Evolutionary conservation across 148 eudicot species (phyloP).

Genomic region (Euryodendron excelsum): DNA sequence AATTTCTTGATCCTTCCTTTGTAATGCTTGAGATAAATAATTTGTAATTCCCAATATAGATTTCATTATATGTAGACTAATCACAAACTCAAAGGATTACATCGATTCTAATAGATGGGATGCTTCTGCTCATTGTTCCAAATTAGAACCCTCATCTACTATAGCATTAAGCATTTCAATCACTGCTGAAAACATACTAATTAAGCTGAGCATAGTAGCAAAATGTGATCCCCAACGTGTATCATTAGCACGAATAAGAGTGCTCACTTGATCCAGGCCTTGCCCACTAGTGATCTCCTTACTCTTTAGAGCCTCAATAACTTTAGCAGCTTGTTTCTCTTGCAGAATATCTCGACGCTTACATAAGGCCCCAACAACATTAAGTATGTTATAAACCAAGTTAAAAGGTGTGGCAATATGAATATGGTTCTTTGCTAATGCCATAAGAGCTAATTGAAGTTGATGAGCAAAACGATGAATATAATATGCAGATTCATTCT

Average conservation of each 20-base stretch:
- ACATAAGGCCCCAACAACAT: not conserved
- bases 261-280: conserved; percentile 19
- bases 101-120: not conserved
- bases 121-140: conserved; percentile 6
- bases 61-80: not conserved
- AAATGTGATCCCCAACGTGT: conserved; percentile 36
- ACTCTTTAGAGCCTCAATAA: not conserved
- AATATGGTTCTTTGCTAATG: not conserved
- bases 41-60: not conserved
- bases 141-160: not conserved
- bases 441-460: too few relatives aligned
- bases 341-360: not conserved
- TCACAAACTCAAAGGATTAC: not conserved
- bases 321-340: not conserved
- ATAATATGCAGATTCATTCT: too few relatives aligned
- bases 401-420: not conserved
- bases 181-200: conserved; percentile 4
- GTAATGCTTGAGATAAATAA: not conserved
- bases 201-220: conserved; percentile 11
- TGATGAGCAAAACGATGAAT: too few relatives aligned
- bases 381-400: too few relatives aligned
- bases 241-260: conserved; percentile 8
- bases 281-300: conserved; percentile 14
- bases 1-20: not conserved
- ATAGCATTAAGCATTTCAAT: conserved; percentile 25